Conservation (phyloP, 2,329 filamentous ascomycete species). For the Dendryphion nanum region DNA sequence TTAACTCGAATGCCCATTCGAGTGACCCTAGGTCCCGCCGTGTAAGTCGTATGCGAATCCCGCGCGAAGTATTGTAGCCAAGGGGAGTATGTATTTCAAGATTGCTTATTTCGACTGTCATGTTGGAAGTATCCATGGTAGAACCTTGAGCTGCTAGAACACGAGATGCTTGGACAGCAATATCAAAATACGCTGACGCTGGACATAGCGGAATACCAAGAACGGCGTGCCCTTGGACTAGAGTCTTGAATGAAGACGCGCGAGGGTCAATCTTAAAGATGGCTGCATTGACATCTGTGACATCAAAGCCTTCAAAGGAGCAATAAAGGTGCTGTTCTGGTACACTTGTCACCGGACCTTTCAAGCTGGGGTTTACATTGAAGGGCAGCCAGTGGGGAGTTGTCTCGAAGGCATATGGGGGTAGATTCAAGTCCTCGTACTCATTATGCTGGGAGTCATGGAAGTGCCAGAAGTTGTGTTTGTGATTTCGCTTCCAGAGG, state of each 20-base stretch:
- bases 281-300: background rate
- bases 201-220: conserved; percentile 1
- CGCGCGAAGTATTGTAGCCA: no score
- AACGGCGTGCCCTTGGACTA: conserved; percentile 9
- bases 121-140: no score
- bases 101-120: no score
- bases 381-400: conserved; percentile 17
- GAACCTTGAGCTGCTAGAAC: conserved; percentile 17
- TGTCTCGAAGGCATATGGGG: conserved; percentile 13
- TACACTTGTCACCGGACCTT: background rate
- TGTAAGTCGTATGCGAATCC: no score
- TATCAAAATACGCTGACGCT: conserved; percentile 3
- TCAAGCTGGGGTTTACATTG: no score
- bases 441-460: conserved; percentile 23
- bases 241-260: background rate
- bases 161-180: conserved; percentile 26
- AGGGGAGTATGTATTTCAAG: no score
- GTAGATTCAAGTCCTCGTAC: conserved; percentile 29
- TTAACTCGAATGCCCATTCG: no score
- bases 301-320: background rate
- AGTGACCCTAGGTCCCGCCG: no score
- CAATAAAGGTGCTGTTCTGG: background rate
- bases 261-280: background rate
- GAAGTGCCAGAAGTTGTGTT: conserved; percentile 40
- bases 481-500: conserved; percentile 42